phyloP scores from a whole-genome alignment of 441 rosid genomes.

The Pelargonium exstipulatum region DNA sequence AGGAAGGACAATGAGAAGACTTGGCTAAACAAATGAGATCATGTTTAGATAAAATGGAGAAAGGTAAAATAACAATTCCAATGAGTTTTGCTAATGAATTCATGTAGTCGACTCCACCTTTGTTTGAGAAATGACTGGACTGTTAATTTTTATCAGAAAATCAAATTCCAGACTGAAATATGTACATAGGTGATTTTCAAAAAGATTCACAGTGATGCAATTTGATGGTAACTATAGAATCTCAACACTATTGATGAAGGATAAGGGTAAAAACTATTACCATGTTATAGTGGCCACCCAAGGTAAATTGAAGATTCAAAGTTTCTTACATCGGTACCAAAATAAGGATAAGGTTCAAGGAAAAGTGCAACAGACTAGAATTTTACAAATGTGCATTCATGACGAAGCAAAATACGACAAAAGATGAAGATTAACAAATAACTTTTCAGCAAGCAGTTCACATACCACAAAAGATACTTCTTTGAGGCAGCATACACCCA shows the following conservation, averaged over 20 bases:
- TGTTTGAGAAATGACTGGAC: too few species aligned
- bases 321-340: background rate
- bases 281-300: background rate
- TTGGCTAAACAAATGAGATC: too few species aligned
- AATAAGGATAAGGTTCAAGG: slow-evolving; percentile 1
- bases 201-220: background rate
- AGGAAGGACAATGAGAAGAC: too few species aligned
- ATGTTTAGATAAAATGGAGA: too few species aligned
- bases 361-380: background rate
- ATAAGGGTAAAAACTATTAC: background rate
- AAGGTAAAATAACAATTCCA: too few species aligned
- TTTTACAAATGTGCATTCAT: background rate
- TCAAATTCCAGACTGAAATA: background rate
- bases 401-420: background rate
- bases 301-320: background rate
- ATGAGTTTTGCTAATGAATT: too few species aligned
- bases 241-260: background rate
- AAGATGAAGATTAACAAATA: slow-evolving; percentile 1
- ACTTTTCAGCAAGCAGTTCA: slow-evolving; percentile 16
- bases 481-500: slow-evolving; percentile 55
- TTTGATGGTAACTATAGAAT: background rate
- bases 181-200: background rate
- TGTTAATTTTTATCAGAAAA: background rate
- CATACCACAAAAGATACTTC: slow-evolving; percentile 90
- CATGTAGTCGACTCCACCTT: too few species aligned